Evolutionary conservation across 495 filamentous ascomycete species (phyloP).

Genomic region (Thozetella sp.): DNA sequence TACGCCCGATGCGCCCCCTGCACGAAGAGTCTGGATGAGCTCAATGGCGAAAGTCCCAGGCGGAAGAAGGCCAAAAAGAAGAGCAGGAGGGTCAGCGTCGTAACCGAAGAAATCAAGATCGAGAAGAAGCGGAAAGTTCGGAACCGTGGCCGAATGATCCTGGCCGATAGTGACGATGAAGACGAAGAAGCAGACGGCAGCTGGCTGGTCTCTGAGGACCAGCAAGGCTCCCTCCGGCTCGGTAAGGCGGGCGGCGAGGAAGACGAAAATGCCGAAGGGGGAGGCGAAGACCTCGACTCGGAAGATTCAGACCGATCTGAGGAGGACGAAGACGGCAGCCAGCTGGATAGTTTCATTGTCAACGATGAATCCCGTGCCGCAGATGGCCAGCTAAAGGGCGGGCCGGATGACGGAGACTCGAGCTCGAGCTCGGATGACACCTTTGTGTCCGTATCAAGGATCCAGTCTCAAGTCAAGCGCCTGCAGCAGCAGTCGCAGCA

Average conservation of each 20-base stretch:
- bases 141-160: conserved; percentile 47
- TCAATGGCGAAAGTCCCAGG: conserved; percentile 34
- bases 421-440: conserved; percentile 12
- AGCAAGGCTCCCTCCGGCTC: conserved; percentile 58
- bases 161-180: conserved; percentile 69
- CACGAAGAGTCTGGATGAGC: conserved; percentile 26
- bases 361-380: conserved; percentile 35
- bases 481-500: conserved; percentile 9
- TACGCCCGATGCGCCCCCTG: conserved; percentile 43
- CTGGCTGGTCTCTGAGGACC: conserved; percentile 72
- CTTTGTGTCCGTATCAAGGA: conserved; percentile 39
- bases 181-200: conserved; percentile 63
- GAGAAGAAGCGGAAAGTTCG: conserved; percentile 44
- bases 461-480: conserved; percentile 29
- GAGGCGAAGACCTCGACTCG: conserved; percentile 74
- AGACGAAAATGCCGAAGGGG: conserved; percentile 85
- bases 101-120: conserved; percentile 46
- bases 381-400: conserved; percentile 40
- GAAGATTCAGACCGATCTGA: conserved; percentile 49
- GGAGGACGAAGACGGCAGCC: conserved; percentile 47
- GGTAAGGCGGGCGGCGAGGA: conserved; percentile 81
- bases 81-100: conserved; percentile 43
- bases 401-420: conserved; percentile 28
- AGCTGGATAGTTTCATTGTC: conserved; percentile 45
- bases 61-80: conserved; percentile 40